A percentile compares a stretch with the other conserved stretches of the same genome.
phyloP scores from a whole-genome alignment of 176 grass and related monocot genomes.

The Guadua angustifolia region DNA sequence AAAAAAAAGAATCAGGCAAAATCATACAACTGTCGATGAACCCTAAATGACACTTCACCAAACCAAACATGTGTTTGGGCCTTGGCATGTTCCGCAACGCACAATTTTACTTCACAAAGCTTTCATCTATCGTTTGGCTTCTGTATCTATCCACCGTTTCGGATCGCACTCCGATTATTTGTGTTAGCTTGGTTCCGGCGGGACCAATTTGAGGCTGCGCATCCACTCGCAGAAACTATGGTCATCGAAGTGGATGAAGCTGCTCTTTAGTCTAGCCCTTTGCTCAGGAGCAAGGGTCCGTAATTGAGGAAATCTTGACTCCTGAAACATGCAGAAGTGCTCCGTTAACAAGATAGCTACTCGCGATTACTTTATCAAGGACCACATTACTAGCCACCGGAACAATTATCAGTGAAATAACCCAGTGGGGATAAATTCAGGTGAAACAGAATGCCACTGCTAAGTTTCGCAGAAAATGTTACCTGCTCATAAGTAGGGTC shows the following conservation, averaged over 20 bases:
- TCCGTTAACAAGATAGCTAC: conserved; percentile 5
- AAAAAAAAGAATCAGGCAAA: conserved; percentile 43
- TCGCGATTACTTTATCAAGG: not conserved
- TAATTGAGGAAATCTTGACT: conserved; percentile 89
- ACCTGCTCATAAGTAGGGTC: conserved; percentile 99
- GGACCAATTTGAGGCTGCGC: conserved; percentile 92
- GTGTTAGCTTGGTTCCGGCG: conserved; percentile 79
- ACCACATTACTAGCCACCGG: not conserved
- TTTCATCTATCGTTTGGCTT: conserved; percentile 37
- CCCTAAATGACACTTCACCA: conserved; percentile 27
- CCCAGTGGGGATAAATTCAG: not conserved
- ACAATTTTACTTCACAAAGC: conserved; percentile 24
- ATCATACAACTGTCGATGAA: conserved; percentile 40
- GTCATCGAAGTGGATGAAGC: conserved; percentile 92
- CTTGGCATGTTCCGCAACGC: not conserved
- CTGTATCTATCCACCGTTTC: conserved; percentile 18
- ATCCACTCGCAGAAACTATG: conserved; percentile 99
- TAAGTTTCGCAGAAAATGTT: conserved; percentile 19
- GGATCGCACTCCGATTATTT: not conserved
- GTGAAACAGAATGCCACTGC: conserved; percentile 15
- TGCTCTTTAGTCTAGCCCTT: conserved; percentile 81
- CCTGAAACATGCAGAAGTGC: conserved; percentile 59
- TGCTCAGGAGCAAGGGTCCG: conserved; percentile 65
- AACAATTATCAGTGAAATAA: conserved; percentile 13
- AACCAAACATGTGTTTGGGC: conserved; percentile 27